Percentiles rank a stretch among this genome's conserved stretches.
phyloP scores from a whole-genome alignment of 352 stramenopile genomes.

The Vaucheria bursata region DNA sequence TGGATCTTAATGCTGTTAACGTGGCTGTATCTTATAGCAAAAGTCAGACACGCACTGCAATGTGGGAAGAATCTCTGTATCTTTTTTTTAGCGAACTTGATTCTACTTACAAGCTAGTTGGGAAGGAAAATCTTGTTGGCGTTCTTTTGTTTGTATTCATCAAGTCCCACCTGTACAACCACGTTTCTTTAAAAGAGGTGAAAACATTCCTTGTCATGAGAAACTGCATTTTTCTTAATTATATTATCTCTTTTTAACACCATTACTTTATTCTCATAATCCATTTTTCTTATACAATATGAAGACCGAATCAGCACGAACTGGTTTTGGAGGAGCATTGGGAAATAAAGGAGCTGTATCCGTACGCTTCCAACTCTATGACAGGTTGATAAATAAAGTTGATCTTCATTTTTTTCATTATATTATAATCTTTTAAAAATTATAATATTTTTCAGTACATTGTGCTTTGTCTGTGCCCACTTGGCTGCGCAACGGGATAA shows the following conservation, averaged over 20 bases:
- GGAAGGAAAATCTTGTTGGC: conserved; percentile 88
- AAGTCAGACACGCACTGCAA: conserved; percentile 54
- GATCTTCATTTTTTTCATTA: neutral
- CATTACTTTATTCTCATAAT: too few species aligned
- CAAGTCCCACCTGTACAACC: conserved; percentile 51
- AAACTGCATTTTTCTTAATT: too few species aligned
- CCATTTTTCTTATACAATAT: too few species aligned
- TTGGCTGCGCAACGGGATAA: conserved; percentile 97
- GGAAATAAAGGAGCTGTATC: conserved; percentile 97
- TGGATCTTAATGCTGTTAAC: conserved; percentile 98
- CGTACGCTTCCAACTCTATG: conserved; percentile 90
- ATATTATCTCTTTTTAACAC: too few species aligned
- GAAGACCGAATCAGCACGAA: neutral
- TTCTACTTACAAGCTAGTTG: conserved; percentile 59
- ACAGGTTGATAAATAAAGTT: conserved; percentile 61
- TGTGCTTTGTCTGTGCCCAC: conserved; percentile 98
- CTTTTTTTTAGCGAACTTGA: conserved; percentile 4
- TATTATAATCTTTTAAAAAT: too few species aligned
- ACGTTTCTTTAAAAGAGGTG: neutral
- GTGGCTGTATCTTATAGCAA: conserved; percentile 90
- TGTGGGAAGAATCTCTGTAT: conserved; percentile 28
- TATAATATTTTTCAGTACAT: too few species aligned
- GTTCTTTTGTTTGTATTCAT: conserved; percentile 94
- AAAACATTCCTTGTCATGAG: neutral
- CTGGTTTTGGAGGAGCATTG: conserved; percentile 48